A percentile compares a stretch with the other conserved stretches of the same genome.
Evolutionary conservation across 345 rosid species (phyloP).

Genomic region (Aethionema arabicum): DNA sequence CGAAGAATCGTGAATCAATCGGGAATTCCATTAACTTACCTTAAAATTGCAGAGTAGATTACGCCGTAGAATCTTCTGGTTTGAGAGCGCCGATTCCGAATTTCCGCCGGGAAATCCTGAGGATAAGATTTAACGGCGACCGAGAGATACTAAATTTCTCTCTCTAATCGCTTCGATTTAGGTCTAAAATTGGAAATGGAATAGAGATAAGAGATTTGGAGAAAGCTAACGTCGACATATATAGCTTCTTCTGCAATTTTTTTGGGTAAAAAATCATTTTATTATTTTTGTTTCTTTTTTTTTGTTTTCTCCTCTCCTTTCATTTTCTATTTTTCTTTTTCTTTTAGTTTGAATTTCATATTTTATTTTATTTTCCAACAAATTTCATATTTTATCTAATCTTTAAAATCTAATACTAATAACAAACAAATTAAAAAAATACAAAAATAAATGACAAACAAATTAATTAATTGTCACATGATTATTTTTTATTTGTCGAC

Average conservation of each 20-base stretch:
- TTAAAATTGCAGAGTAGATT: background rate
- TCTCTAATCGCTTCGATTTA: background rate
- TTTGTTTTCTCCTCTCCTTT: constrained; percentile 17
- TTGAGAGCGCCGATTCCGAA: background rate
- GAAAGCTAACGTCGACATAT: constrained; percentile 33
- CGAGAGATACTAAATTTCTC: constrained; percentile 26
- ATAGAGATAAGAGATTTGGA: constrained; percentile 30
- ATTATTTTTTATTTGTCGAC: constrained; percentile 9
- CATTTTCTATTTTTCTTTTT: constrained; percentile 32
- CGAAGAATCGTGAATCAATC: background rate
- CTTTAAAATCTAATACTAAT: constrained; percentile 17
- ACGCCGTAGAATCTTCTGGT: constrained; percentile 4
- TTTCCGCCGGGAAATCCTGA: constrained; percentile 2
- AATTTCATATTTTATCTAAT: constrained; percentile 19
- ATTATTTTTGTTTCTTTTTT: background rate
- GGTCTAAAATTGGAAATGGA: constrained; percentile 2
- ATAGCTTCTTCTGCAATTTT: constrained; percentile 30
- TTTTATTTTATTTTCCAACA: too few relatives aligned
- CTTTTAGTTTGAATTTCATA: constrained; percentile 15
- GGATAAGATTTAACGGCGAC: constrained; percentile 25
- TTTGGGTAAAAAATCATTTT: background rate
- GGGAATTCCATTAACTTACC: constrained; percentile 16
- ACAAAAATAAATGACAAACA: too few relatives aligned
- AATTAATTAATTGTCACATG: constrained; percentile 25
- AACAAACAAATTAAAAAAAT: too few relatives aligned